Evolutionary conservation across 2,329 filamentous ascomycete genomes (phyloP), one percentile per base, ranked within the genome.

Genomic region (Sarocladium strictum): DNA sequence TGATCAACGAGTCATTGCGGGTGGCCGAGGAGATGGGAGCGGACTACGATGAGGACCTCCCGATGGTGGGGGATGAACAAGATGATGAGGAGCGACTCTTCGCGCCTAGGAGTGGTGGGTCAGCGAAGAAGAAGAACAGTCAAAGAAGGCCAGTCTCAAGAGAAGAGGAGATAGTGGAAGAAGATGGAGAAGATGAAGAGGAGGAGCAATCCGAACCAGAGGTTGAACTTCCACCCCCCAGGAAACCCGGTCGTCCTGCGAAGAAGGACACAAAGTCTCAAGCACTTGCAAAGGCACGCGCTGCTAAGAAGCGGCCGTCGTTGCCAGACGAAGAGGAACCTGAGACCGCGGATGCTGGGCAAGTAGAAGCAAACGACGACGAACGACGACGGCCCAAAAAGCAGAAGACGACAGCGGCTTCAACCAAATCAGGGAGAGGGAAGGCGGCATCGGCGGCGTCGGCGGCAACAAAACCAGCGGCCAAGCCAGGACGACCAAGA

Each of bases 1-100:
- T 53, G 26, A 24, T 53, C 33, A 27, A 53, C 7, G 69, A 75
- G 35, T 76, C 75, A 2, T 65, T 76, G 61, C 64, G 69, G 40
- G 71, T 78, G 67, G 63, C 76, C 10, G 63, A 69, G 51, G 67
- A 63, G 1, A 60, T 69, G 54, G 62, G 61, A 33, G 60, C 58
- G 14, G 62, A 63, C n/a, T 59, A 54, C 24, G 59, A 60, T 19
- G 55, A 57, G 2, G 62, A 63, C 10, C 32, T 40, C 7, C 47
- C 47, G 5, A 21, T 21, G 2, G n/a, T 33, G 24, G 45, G 23
- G 10, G 45, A 50, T n/a, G 45, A 50, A 19, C 43, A 26, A 26
- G 50, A 53, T 24, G 29, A 35, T 17, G 47, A 35, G 11, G 47
- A 33, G 5, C 27, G 23, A 3, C 2, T 51, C n/a, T 23, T 51